Evolutionary conservation across 352 stramenopile genomes (phyloP).

Genomic region (Phytophthora hibernalis): DNA sequence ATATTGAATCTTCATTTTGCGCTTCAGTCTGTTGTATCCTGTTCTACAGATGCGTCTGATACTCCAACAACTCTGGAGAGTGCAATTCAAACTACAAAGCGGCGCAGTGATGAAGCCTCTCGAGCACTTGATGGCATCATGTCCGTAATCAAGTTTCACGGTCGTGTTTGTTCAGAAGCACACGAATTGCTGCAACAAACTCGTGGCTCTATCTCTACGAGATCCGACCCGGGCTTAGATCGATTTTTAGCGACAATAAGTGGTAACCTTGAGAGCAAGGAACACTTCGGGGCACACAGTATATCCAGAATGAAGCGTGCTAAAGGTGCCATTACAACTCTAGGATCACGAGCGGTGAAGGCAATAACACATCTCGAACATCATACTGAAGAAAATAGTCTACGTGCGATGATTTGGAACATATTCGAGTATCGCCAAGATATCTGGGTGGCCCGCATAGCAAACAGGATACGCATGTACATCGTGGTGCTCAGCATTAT

Average conservation of each 20-base stretch:
- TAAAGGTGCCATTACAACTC: conserved; percentile 30
- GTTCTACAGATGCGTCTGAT: background rate
- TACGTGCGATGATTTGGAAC: conserved; percentile 50
- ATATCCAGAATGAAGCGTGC: conserved; percentile 29
- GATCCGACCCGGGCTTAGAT: conserved; percentile 10
- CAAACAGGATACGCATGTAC: conserved; percentile 44
- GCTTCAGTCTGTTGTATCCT: conserved; percentile 19
- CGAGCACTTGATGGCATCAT: conserved; percentile 44
- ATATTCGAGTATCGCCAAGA: conserved; percentile 54
- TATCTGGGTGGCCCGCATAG: conserved; percentile 23
- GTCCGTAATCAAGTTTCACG: conserved; percentile 49
- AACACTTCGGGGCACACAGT: background rate
- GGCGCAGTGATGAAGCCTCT: conserved; percentile 41
- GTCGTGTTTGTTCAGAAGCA: conserved; percentile 44
- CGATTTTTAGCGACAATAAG: conserved; percentile 22
- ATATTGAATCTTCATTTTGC: conserved; percentile 27
- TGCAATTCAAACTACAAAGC: conserved; percentile 37
- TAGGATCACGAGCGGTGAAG: conserved; percentile 21
- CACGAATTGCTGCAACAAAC: conserved; percentile 29
- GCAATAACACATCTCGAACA: conserved; percentile 32
- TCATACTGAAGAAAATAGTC: conserved; percentile 33
- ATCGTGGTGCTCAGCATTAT: conserved; percentile 52
- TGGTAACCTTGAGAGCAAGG: conserved; percentile 14
- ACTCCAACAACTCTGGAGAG: conserved; percentile 4
- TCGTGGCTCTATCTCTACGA: background rate